Evolutionary conservation across 2,329 filamentous ascomycete genomes (phyloP).

Genomic region (Penicillium paneum): DNA sequence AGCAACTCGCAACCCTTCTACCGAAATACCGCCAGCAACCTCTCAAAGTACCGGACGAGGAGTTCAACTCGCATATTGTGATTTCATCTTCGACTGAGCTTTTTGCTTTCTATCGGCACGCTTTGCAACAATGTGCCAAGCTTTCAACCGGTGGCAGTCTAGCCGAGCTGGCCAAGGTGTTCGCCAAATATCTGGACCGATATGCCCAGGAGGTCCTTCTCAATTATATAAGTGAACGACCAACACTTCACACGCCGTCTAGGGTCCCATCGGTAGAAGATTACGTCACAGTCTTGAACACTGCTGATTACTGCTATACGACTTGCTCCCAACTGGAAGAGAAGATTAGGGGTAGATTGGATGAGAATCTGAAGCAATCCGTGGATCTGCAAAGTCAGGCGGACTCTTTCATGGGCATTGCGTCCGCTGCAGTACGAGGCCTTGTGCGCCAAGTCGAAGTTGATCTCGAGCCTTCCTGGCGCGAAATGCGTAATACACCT

Average conservation of each 20-base stretch:
- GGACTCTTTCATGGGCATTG: slow-evolving; percentile 92
- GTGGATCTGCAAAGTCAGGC: slow-evolving; percentile 91
- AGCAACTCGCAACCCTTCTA: slow-evolving; percentile 76
- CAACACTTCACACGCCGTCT: slow-evolving; percentile 54
- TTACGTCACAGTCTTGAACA: slow-evolving; percentile 83
- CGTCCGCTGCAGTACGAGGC: slow-evolving; percentile 77
- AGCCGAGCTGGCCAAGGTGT: slow-evolving; percentile 76
- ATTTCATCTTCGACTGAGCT: slow-evolving; percentile 93
- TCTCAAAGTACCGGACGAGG: slow-evolving; percentile 76
- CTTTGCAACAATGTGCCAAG: slow-evolving; percentile 91
- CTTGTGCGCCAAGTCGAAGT: slow-evolving; percentile 80
- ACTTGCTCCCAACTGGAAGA: slow-evolving; percentile 93
- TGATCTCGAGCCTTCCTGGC: slow-evolving; percentile 81
- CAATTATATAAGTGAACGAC: slow-evolving; percentile 62
- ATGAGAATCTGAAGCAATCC: slow-evolving; percentile 67
- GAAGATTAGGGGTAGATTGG: slow-evolving; percentile 87
- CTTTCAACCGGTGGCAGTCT: slow-evolving; percentile 86
- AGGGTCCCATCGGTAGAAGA: slow-evolving; percentile 62
- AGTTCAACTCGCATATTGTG: slow-evolving; percentile 85
- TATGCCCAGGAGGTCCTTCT: slow-evolving; percentile 92
- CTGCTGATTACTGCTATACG: slow-evolving; percentile 93
- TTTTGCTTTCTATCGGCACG: slow-evolving; percentile 94
- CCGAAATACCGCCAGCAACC: slow-evolving; percentile 83
- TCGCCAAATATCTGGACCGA: slow-evolving; percentile 91
- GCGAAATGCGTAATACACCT: slow-evolving; percentile 94